Percentiles rank a stretch among this genome's conserved stretches.
Evolutionary conservation across 352 stramenopile species (phyloP).

Genomic region (Phytophthora lateralis): DNA sequence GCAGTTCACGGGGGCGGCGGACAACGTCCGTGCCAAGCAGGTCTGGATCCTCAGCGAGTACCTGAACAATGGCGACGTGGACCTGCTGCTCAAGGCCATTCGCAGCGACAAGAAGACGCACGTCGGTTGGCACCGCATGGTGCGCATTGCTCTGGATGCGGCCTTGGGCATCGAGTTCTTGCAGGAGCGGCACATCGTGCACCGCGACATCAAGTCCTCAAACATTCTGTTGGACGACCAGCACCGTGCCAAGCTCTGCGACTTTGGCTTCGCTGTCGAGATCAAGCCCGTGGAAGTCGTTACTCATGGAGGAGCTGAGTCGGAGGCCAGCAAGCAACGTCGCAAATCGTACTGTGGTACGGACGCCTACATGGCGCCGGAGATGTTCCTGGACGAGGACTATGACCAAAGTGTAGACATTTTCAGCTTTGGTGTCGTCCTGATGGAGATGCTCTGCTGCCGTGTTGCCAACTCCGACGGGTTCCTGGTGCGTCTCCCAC

Average conservation of each 20-base stretch:
- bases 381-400: constrained; percentile 87
- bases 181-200: constrained; percentile 86
- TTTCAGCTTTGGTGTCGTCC: constrained; percentile 85
- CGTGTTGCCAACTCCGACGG: constrained; percentile 77
- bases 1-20: constrained; percentile 75
- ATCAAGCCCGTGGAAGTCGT: constrained; percentile 42
- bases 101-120: constrained; percentile 50
- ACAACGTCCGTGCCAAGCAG: constrained; percentile 73
- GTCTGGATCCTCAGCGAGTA: constrained; percentile 88
- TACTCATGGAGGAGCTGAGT: constrained; percentile 34
- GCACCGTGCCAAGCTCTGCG: constrained; percentile 77
- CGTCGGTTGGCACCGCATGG: constrained; percentile 64
- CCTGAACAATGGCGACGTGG: constrained; percentile 75
- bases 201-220: constrained; percentile 90
- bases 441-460: constrained; percentile 90
- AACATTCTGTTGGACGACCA: constrained; percentile 85
- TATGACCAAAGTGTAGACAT: constrained; percentile 88
- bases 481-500: constrained; percentile 83
- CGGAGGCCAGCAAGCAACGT: constrained; percentile 43
- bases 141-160: constrained; percentile 76
- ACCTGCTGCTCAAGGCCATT: constrained; percentile 67
- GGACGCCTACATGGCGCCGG: constrained; percentile 84
- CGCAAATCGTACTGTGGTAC: constrained; percentile 89
- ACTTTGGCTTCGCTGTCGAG: constrained; percentile 87
- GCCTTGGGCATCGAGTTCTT: constrained; percentile 95